Percentiles rank a stretch among this genome's conserved stretches.
Conservation (phyloP, 352 stramenopile species). For the Globisporangium orthogonon region DNA sequence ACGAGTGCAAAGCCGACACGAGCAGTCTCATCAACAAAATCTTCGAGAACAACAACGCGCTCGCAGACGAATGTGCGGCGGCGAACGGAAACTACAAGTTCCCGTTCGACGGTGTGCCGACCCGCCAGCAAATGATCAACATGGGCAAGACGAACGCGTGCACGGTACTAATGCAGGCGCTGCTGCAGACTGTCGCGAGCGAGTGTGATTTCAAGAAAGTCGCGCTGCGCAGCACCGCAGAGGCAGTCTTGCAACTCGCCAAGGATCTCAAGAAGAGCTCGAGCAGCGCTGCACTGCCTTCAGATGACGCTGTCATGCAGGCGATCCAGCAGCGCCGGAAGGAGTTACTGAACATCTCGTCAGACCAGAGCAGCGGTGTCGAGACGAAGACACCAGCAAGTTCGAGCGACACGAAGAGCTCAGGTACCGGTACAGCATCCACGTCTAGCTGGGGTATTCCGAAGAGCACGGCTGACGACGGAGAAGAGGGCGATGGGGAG, state of each 20-base stretch:
- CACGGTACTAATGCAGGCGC: slow-evolving; percentile 9
- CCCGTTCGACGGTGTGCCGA: slow-evolving; percentile 16
- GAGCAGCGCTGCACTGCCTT: slow-evolving; percentile 6
- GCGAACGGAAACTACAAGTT: slow-evolving; percentile 17
- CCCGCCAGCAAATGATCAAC: slow-evolving; percentile 11
- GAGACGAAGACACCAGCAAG: background rate
- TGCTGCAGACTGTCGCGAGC: slow-evolving; percentile 11
- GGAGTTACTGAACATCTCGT: slow-evolving; percentile 4
- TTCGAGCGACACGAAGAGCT: background rate
- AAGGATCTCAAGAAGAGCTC: slow-evolving; percentile 5
- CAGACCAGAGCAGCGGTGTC: background rate
- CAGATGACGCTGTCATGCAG: slow-evolving; percentile 5
- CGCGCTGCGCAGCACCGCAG: slow-evolving; percentile 14
- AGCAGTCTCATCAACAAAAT: slow-evolving; percentile 7
- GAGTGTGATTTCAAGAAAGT: slow-evolving; percentile 15
- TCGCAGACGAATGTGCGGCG: slow-evolving; percentile 13
- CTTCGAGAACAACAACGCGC: slow-evolving; percentile 17
- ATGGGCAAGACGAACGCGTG: slow-evolving; percentile 16
- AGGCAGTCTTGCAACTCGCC: slow-evolving; percentile 11
- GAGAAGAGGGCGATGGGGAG: slow-evolving; percentile 1
- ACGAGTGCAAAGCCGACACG: slow-evolving; percentile 9
- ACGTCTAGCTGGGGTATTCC: background rate
- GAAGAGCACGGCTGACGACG: background rate
- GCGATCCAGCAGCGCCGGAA: slow-evolving; percentile 9
- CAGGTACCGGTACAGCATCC: background rate